These are phyloP conservation scores for Ballota nigra DNA, from an alignment of 257 asterid genomes.

Conservation along the genomic window DNA sequence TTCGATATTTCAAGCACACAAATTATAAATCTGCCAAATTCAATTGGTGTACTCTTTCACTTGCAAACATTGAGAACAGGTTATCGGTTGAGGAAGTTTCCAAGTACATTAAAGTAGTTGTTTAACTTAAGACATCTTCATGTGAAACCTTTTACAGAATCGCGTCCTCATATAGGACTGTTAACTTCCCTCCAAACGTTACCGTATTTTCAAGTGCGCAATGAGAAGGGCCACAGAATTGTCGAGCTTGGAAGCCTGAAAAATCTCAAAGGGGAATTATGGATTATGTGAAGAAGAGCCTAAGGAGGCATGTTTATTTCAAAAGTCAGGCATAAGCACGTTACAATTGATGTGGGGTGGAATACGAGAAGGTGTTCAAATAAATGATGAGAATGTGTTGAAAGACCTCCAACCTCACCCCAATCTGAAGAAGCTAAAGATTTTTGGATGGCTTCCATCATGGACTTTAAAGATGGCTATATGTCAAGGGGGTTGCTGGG, in stretches of 20 bases:
- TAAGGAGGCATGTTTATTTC: not conserved
- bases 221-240: too few relatives aligned
- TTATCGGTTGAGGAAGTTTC: not conserved
- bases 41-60: not conserved
- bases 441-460: not conserved
- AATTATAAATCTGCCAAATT: not conserved
- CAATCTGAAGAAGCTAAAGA: not conserved
- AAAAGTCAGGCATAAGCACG: not conserved
- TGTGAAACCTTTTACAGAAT: not conserved
- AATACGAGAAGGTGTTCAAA: not conserved
- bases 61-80: not conserved
- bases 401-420: constrained; percentile 14
- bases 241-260: too few relatives aligned
- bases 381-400: too few relatives aligned
- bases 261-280: too few relatives aligned
- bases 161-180: not conserved
- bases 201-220: too few relatives aligned
- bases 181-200: not conserved
- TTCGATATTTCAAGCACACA: not conserved
- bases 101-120: not conserved
- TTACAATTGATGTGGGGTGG: not conserved
- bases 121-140: not conserved
- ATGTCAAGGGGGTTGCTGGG: too few relatives aligned
- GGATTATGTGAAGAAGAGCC: too few relatives aligned
- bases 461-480: not conserved